A percentile compares a stretch with the other conserved stretches of the same genome.
These are phyloP conservation scores for Bacterosira constricta DNA, from an alignment of 108 stramenopile species.

Conservation along the genomic window DNA sequence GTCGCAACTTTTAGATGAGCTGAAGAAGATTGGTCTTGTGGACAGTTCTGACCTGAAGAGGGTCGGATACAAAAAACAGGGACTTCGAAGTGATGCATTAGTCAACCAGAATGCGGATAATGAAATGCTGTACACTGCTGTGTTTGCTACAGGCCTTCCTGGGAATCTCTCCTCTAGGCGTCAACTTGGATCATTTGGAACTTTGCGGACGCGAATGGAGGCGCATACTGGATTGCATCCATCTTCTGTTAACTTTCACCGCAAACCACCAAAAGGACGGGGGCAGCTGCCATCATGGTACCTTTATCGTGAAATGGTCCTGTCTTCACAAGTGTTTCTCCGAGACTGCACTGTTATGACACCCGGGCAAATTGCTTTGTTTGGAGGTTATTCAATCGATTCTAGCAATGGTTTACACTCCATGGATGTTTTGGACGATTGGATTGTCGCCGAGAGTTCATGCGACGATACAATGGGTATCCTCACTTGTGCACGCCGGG, in stretches of 20 bases:
- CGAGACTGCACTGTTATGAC: conserved; percentile 17
- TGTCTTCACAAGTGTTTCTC: conserved; percentile 28
- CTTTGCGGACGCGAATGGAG: conserved; percentile 14
- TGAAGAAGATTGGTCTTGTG: conserved; percentile 12
- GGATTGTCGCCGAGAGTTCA: conserved; percentile 22
- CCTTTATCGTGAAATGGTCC: conserved; percentile 26
- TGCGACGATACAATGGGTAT: conserved; percentile 17
- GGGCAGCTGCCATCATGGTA: conserved; percentile 7
- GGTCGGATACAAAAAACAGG: neutral
- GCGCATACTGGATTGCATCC: conserved; percentile 17
- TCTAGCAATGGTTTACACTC: neutral
- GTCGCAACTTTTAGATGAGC: conserved; percentile 15
- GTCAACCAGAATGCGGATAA: conserved; percentile 13
- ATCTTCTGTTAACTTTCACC: conserved; percentile 13
- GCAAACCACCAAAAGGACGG: conserved; percentile 15
- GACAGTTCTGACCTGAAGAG: conserved; percentile 1
- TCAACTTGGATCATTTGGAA: conserved; percentile 24
- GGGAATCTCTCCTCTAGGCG: conserved; percentile 19
- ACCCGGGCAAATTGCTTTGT: conserved; percentile 21
- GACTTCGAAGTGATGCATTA: neutral
- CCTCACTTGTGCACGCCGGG: conserved; percentile 6
- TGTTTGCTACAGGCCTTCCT: conserved; percentile 13
- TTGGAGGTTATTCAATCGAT: conserved; percentile 15
- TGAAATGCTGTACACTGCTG: conserved; percentile 12
- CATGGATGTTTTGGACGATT: conserved; percentile 15